Conservation (phyloP, 345 rosid species). For the Sapria himalayana region DNA sequence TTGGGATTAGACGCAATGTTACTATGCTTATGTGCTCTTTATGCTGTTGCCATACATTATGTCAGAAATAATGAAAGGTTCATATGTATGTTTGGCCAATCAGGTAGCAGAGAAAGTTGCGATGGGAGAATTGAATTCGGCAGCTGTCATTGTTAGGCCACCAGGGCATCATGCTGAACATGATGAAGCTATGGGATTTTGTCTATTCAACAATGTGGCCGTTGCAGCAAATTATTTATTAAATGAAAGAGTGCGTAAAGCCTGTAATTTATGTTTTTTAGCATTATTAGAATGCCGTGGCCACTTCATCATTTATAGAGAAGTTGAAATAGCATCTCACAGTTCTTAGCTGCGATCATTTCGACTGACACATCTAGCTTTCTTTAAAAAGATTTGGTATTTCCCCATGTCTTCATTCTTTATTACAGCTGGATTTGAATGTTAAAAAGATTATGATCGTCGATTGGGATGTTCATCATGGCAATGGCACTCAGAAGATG, state of each 20-base stretch:
- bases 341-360: too few species aligned
- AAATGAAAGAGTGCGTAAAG: slow-evolving; percentile 41
- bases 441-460: slow-evolving; percentile 66
- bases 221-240: slow-evolving; percentile 53
- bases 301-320: too few species aligned
- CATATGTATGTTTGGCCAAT: background rate
- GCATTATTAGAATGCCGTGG: too few species aligned
- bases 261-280: slow-evolving; percentile 3
- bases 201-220: slow-evolving; percentile 89
- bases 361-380: too few species aligned
- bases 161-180: slow-evolving; percentile 99
- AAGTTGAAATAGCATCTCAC: too few species aligned
- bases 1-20: too few species aligned
- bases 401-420: background rate
- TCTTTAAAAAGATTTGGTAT: too few species aligned
- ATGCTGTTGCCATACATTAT: too few species aligned
- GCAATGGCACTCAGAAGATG: slow-evolving; percentile 82
- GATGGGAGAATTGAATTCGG: slow-evolving; percentile 57
- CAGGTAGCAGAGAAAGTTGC: slow-evolving; percentile 70
- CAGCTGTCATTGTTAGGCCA: slow-evolving; percentile 86
- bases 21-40: too few species aligned
- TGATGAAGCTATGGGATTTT: slow-evolving; percentile 77
- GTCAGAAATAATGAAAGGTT: too few species aligned
- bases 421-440: slow-evolving; percentile 43
- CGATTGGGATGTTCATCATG: slow-evolving; percentile 99